Conservation (phyloP, 371 early-diverging fungal genomes). For the Saksenaea oblongispora region DNA sequence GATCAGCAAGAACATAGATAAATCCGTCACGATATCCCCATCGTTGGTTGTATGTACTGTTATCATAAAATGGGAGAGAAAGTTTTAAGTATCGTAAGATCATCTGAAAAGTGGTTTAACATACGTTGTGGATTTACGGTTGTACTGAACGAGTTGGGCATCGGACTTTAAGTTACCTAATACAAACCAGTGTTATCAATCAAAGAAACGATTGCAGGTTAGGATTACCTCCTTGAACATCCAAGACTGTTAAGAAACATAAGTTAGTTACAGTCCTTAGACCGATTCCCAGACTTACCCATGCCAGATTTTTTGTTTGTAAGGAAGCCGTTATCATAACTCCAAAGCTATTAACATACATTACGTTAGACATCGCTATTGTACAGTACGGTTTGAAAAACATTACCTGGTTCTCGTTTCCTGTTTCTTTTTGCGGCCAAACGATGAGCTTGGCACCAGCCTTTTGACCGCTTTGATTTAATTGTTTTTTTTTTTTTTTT, state of each 20-base stretch:
- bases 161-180: conserved; percentile 39
- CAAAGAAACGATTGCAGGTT: neutral
- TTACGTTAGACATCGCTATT: no score
- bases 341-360: conserved; percentile 26
- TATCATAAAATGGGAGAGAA: neutral
- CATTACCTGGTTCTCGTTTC: conserved; percentile 25
- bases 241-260: conserved; percentile 30
- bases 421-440: conserved; percentile 20
- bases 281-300: conserved; percentile 25
- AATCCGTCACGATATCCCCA: conserved; percentile 46
- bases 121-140: conserved; percentile 45
- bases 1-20: conserved; percentile 44
- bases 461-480: neutral
- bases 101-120: neutral
- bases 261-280: no score
- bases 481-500: neutral
- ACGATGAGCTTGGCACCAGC: conserved; percentile 9
- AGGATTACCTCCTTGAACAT: conserved; percentile 39
- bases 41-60: conserved; percentile 47
- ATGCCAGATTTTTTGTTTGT: conserved; percentile 29
- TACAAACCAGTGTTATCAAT: neutral
- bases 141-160: conserved; percentile 29
- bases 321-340: conserved; percentile 32
- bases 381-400: neutral
- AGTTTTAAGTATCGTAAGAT: neutral